phyloP scores from a whole-genome alignment of 75 land plant genomes.

The Cupressus sempervirens region DNA sequence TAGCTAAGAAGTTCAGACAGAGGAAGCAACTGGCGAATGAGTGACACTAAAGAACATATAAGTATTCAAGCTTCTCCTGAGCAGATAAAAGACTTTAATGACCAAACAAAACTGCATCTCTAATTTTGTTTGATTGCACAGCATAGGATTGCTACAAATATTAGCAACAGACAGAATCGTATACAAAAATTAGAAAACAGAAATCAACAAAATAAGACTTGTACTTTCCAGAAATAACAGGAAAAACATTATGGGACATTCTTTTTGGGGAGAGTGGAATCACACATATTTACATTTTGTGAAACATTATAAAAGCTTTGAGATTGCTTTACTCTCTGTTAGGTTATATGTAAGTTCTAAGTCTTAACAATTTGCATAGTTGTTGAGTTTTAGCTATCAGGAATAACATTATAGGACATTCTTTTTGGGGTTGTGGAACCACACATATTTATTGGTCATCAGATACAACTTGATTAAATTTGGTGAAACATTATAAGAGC shows the following conservation, averaged over 20 bases:
- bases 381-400: too few species aligned
- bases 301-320: too few species aligned
- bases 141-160: neutral
- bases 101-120: neutral
- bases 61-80: neutral
- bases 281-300: neutral
- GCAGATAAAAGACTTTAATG: neutral
- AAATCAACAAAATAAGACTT: neutral
- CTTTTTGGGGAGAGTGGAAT: neutral
- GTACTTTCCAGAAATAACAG: neutral
- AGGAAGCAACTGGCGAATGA: neutral
- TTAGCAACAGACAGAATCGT: neutral
- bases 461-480: too few species aligned
- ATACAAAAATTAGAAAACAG: too few species aligned
- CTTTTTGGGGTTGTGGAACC: too few species aligned
- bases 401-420: too few species aligned
- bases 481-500: too few species aligned
- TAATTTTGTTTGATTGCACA: neutral
- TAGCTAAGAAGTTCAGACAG: neutral
- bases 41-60: neutral
- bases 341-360: too few species aligned
- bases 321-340: too few species aligned
- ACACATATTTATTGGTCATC: too few species aligned
- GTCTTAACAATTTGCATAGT: too few species aligned
- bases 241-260: neutral